These are phyloP conservation scores for Erodium maritimum DNA, from an alignment of 345 rosid genomes.

Conservation along the genomic window DNA sequence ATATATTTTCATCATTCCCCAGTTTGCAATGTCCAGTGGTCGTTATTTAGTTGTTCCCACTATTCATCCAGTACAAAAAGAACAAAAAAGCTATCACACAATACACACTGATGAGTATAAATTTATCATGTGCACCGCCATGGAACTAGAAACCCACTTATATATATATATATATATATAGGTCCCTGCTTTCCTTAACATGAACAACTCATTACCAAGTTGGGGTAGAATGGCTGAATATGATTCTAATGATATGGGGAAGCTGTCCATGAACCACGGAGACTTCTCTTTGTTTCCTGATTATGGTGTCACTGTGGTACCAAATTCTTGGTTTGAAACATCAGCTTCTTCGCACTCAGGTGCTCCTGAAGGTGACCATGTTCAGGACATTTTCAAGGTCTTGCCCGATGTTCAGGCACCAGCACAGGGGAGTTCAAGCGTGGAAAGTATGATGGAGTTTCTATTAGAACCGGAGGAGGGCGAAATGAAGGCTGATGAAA, in stretches of 20 bases:
- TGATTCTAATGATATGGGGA: not conserved
- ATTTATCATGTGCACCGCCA: not conserved
- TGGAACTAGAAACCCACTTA: not conserved
- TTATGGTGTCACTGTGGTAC: not conserved
- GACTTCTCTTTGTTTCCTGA: not conserved
- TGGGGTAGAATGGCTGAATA: not conserved
- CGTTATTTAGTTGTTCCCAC: not conserved
- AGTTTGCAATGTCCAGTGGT: not conserved
- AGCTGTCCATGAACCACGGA: not conserved
- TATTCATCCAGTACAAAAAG: not conserved
- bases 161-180: no score
- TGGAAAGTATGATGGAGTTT: not conserved
- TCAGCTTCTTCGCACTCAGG: not conserved
- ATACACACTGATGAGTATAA: not conserved
- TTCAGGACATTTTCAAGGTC: not conserved
- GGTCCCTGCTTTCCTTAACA: not conserved
- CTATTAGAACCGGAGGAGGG: not conserved
- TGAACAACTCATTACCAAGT: not conserved
- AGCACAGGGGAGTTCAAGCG: not conserved
- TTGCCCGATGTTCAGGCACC: not conserved
- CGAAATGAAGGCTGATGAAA: not conserved
- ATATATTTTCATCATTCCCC: not conserved
- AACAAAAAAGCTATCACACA: not conserved
- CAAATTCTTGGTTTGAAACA: not conserved
- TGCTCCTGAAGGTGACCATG: not conserved